Evolutionary conservation across 345 rosid species (phyloP).

Genomic region (Populus pruinosa): DNA sequence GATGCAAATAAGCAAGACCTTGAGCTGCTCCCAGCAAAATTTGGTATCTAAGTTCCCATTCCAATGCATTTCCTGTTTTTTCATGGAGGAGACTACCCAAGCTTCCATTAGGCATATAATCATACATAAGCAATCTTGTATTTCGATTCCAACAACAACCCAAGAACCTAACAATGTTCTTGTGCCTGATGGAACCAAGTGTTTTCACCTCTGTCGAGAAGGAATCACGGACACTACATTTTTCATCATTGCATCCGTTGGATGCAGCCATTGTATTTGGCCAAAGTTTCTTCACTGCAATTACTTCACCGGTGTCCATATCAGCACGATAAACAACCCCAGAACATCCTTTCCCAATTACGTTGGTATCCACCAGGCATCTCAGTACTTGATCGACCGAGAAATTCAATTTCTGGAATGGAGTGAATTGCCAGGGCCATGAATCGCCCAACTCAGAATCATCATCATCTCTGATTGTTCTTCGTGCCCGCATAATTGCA

Average conservation of each 20-base stretch:
- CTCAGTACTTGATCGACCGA: conserved; percentile 74
- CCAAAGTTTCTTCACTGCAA: conserved; percentile 97
- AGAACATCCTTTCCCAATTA: conserved; percentile 91
- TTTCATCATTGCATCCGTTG: conserved; percentile 43
- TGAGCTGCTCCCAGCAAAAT: conserved; percentile 87
- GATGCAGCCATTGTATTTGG: conserved; percentile 48
- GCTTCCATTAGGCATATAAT: conserved; percentile 94
- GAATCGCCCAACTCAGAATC: conserved; percentile 86
- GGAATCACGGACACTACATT: conserved; percentile 67
- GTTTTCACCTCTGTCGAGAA: conserved; percentile 91
- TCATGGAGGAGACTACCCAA: conserved; percentile 87
- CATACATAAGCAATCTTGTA: conserved; percentile 84
- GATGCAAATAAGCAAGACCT: conserved; percentile 91
- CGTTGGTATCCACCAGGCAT: conserved; percentile 75
- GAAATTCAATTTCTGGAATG: conserved; percentile 92
- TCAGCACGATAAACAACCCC: conserved; percentile 91
- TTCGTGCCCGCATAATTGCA: conserved; percentile 59
- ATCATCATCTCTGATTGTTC: conserved; percentile 42
- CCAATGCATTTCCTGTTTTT: conserved; percentile 59
- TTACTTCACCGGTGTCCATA: conserved; percentile 73
- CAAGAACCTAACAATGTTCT: conserved; percentile 85
- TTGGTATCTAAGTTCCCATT: conserved; percentile 87
- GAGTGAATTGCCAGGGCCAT: conserved; percentile 91
- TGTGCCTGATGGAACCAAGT: conserved; percentile 86
- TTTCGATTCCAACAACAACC: conserved; percentile 91